Evolutionary conservation across 257 asterid genomes (phyloP).

Genomic region (Agastache rugosa): DNA sequence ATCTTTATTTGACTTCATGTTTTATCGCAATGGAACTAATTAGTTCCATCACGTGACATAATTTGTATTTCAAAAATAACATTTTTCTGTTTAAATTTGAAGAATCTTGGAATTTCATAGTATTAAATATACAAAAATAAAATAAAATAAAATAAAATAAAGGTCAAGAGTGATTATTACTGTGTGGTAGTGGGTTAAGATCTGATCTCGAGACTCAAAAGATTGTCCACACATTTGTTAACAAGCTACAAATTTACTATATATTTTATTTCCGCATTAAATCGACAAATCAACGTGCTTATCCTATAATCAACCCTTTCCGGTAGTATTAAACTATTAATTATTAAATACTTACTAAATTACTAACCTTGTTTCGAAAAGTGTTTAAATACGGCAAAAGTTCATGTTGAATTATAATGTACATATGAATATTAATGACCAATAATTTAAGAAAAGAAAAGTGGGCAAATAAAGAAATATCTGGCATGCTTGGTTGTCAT

Average conservation of each 20-base stretch:
- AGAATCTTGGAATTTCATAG: not conserved
- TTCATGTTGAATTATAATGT: too few relatives aligned
- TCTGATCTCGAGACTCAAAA: constrained; percentile 44
- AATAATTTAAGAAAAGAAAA: too few relatives aligned
- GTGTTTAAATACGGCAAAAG: too few relatives aligned
- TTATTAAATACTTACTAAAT: not conserved
- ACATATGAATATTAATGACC: too few relatives aligned
- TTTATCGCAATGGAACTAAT: too few relatives aligned
- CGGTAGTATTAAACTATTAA: not conserved
- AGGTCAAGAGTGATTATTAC: constrained; percentile 15
- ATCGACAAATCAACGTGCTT: constrained; percentile 26
- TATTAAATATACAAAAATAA: not conserved
- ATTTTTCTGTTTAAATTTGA: not conserved
- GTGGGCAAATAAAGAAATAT: too few relatives aligned
- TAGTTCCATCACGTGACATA: not conserved
- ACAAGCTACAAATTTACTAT: constrained; percentile 23
- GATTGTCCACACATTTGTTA: constrained; percentile 40
- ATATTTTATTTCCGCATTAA: not conserved
- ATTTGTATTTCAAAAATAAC: not conserved
- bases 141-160: not conserved
- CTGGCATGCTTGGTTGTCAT: too few relatives aligned
- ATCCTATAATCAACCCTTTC: constrained; percentile 8
- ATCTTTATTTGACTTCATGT: not conserved
- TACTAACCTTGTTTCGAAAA: not conserved
- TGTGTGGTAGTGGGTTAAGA: constrained; percentile 15